Conservation (phyloP, 2,329 filamentous ascomycete species). For the Xylaria sp. region DNA sequence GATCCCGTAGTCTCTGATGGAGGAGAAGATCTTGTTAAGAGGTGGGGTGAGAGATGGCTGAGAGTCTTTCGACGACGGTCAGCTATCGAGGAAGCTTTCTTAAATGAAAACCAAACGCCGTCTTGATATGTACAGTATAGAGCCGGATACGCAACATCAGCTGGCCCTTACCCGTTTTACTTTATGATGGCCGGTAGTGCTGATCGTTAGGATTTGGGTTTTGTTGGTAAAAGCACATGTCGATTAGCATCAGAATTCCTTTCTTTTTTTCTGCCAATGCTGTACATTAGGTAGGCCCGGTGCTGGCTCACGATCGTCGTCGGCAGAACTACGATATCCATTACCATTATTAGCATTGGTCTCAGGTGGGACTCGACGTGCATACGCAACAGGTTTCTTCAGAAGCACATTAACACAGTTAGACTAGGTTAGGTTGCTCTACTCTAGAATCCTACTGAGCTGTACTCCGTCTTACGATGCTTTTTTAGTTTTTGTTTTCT, state of each 20-base stretch:
- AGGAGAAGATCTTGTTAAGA: constrained; percentile 70
- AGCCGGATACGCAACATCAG: constrained; percentile 52
- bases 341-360: neutral
- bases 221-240: neutral
- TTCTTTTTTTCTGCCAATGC: too few species aligned
- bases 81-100: constrained; percentile 78
- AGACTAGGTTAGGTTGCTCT: too few species aligned
- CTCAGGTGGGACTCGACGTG: neutral
- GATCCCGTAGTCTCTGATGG: constrained; percentile 59
- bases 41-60: constrained; percentile 87
- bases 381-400: too few species aligned
- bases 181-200: neutral
- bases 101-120: constrained; percentile 33
- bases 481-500: too few species aligned
- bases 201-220: neutral
- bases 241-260: neutral
- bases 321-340: neutral
- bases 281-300: constrained; percentile 12
- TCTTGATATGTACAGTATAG: constrained; percentile 18
- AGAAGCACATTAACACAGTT: too few species aligned
- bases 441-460: too few species aligned
- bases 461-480: too few species aligned
- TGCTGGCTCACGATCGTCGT: neutral
- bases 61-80: constrained; percentile 81
- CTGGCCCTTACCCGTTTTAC: constrained; percentile 39